phyloP scores from a whole-genome alignment of 352 stramenopile species.

The Phytophthora sojae region DNA sequence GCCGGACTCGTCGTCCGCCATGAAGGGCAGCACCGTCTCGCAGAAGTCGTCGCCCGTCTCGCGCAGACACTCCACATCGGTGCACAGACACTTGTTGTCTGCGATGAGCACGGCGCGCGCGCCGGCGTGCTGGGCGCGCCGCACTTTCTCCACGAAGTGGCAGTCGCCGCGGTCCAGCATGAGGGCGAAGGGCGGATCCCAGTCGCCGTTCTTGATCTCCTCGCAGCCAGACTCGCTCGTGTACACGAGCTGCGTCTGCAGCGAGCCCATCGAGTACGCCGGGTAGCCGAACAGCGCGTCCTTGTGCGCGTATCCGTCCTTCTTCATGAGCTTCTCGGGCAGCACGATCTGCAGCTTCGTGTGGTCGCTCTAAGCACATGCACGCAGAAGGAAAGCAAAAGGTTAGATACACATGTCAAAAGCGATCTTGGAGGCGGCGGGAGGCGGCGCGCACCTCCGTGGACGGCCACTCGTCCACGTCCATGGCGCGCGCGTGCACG shows the following conservation, averaged over 20 bases:
- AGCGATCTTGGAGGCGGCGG: neutral
- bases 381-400: neutral
- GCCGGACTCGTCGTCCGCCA: conserved; percentile 96
- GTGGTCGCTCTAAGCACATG: conserved; percentile 72
- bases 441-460: conserved; percentile 61
- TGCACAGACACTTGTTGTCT: conserved; percentile 97
- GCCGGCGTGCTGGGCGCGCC: conserved; percentile 91
- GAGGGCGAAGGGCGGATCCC: conserved; percentile 94
- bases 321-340: conserved; percentile 89
- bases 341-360: conserved; percentile 92
- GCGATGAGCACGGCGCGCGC: conserved; percentile 96
- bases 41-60: conserved; percentile 85
- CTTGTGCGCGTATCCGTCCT: conserved; percentile 95
- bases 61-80: conserved; percentile 76
- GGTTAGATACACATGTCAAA: conserved; percentile 6
- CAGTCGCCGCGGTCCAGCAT: conserved; percentile 97
- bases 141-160: conserved; percentile 97
- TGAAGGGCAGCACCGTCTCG: conserved; percentile 89
- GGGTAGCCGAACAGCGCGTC: conserved; percentile 97
- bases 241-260: conserved; percentile 93
- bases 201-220: conserved; percentile 83
- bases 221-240: conserved; percentile 79
- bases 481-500: conserved; percentile 59
- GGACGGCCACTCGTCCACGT: conserved; percentile 86
- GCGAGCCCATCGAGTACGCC: conserved; percentile 89